Evolutionary conservation across 768 basidiomycete genomes (phyloP), one percentile per base, ranked within the genome.

Genomic region (Collybia mongolica): DNA sequence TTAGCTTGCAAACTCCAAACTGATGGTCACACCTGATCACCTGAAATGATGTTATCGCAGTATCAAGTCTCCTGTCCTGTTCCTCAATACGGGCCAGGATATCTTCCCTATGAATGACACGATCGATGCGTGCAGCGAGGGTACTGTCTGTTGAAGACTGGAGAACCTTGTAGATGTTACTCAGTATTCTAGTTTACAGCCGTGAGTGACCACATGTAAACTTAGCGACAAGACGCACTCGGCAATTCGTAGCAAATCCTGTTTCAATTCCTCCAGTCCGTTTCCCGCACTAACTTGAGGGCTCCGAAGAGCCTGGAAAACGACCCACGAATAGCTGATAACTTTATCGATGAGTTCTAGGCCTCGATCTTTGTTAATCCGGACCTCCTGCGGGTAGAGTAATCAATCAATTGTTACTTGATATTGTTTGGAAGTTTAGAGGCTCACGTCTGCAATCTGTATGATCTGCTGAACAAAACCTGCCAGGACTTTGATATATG

Each of bases 31-130:
- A 7, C 39, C 23, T 6, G 12, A 2, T 11, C 24, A 64, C 62
- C 54, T 62, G 65, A 36, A 64, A 66, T 9, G 61, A 59, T 19
- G 61, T 64, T n/a, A 66, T 62, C 2, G 58, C 40, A 1, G 61
- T 64, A 42, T 66, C 62, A 11, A 66, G 50, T 28, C 55, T 59
- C 39, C 65, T 58, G 44, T 64, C 61, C 41, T 64, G 60, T 35
- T 61, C 58, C 15, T 51, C 43, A 29, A 65, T 49, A 11, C 54
- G 54, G 1, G 28, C 45, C 7, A 54, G 43, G 19, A 61, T 53
- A 17, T 61, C 62, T 15, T 56, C 58, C 7, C 64, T 55, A 35
- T 54, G 54, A 15, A 65, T 17, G 5, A 58, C 44, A 9, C 57
- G 54, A 17, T 46, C 55, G 7, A 63, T 41, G 28, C 54, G 55